Evolutionary conservation across 225 moss, liverwort and hornwort species (phyloP).

Genomic region (Pseudoscleropodium purum): DNA sequence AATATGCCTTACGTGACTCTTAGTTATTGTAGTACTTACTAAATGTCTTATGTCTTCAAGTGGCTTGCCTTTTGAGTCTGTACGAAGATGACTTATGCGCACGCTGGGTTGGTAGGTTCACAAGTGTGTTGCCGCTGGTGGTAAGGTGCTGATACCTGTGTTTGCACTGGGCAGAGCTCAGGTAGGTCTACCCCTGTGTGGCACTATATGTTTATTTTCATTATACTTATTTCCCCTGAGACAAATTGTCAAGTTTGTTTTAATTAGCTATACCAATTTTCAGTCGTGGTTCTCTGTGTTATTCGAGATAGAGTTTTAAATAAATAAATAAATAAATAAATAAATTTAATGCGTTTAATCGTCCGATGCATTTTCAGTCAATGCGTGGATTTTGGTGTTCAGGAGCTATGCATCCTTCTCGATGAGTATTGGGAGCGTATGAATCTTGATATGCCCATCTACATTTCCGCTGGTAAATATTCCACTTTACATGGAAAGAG

Average conservation of each 20-base stretch:
- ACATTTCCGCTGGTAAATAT: conserved; percentile 77
- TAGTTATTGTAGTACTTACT: neutral
- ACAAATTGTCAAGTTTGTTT: neutral
- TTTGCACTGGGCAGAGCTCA: conserved; percentile 98
- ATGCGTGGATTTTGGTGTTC: neutral
- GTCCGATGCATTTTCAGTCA: neutral
- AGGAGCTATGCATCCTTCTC: conserved; percentile 93
- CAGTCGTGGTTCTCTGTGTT: neutral
- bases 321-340: too few species aligned
- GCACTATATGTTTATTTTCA: neutral
- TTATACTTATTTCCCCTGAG: neutral
- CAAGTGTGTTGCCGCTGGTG: conserved; percentile 80
- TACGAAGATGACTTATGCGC: neutral
- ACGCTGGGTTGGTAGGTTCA: conserved; percentile 55
- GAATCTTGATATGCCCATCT: conserved; percentile 82
- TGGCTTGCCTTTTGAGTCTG: neutral
- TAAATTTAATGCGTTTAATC: neutral
- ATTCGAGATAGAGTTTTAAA: neutral
- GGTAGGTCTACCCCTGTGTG: conserved; percentile 21
- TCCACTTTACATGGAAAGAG: neutral
- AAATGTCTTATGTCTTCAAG: neutral
- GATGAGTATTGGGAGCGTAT: conserved; percentile 99
- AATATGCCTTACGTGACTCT: neutral
- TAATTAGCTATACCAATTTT: neutral
- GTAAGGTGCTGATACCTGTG: conserved; percentile 96